These are phyloP conservation scores for Cladosporium velox DNA, from an alignment of 2,329 filamentous ascomycete genomes.

Conservation along the genomic window DNA sequence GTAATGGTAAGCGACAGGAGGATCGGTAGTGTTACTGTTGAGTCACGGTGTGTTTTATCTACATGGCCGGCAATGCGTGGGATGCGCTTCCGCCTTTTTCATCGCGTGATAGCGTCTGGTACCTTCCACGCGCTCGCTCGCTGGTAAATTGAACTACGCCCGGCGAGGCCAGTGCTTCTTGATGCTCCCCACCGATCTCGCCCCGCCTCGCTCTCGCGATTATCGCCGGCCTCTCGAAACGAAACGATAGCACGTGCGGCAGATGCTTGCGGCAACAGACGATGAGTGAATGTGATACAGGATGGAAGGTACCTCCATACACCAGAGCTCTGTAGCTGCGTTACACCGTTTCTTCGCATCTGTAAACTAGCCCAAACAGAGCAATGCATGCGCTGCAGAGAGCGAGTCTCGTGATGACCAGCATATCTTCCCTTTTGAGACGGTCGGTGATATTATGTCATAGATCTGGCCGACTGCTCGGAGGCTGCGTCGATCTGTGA, in stretches of 20 bases:
- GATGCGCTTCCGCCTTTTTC: not conserved
- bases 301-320: not conserved
- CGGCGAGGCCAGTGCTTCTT: not conserved
- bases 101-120: slow-evolving; percentile 1
- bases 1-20: not conserved
- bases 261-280: not conserved
- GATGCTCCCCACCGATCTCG: not conserved
- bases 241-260: not conserved
- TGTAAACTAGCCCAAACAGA: not conserved
- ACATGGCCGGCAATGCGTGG: not conserved
- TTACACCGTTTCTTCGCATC: not conserved
- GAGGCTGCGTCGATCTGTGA: slow-evolving; percentile 7
- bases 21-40: not conserved
- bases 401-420: not conserved
- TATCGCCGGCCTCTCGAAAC: not conserved
- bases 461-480: not conserved
- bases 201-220: not conserved
- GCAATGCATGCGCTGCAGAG: not conserved
- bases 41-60: slow-evolving; percentile 8
- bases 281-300: not conserved
- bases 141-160: not conserved
- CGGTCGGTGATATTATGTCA: slow-evolving; percentile 3
- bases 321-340: not conserved
- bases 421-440: slow-evolving; percentile 1
- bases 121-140: not conserved